These are phyloP conservation scores for Melanogaster broomeanus DNA, from an alignment of 768 basidiomycete species.

Conservation along the genomic window DNA sequence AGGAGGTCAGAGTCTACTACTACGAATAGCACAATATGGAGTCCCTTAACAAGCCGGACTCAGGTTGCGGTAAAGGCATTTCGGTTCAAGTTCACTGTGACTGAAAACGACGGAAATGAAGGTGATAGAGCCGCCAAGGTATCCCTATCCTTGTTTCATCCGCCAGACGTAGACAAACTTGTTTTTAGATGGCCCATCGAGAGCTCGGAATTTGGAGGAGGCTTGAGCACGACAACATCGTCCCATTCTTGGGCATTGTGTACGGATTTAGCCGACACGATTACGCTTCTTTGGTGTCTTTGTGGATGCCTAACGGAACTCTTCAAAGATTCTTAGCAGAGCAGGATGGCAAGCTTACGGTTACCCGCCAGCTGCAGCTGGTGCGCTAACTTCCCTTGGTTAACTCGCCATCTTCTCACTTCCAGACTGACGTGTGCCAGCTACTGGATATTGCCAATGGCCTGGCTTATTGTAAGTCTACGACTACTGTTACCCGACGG, in stretches of 20 bases:
- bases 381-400: slow-evolving; percentile 12
- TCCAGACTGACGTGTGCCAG: slow-evolving; percentile 14
- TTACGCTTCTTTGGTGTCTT: slow-evolving; percentile 28
- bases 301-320: slow-evolving; percentile 31
- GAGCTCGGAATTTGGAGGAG: slow-evolving; percentile 32
- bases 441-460: no score
- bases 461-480: slow-evolving; percentile 12
- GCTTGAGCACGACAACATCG: slow-evolving; percentile 24
- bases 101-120: slow-evolving; percentile 1
- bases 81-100: slow-evolving; percentile 3
- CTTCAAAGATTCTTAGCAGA: slow-evolving; percentile 19
- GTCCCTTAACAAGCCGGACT: background rate
- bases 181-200: slow-evolving; percentile 20
- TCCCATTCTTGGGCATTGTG: slow-evolving; percentile 29
- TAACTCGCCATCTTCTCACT: slow-evolving; percentile 22
- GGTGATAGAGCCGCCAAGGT: background rate
- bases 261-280: slow-evolving; percentile 25
- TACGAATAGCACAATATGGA: no score
- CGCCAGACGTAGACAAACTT: rapidly evolving
- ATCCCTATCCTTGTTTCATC: background rate
- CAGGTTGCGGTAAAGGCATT: slow-evolving; percentile 28
- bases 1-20: background rate
- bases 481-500: background rate
- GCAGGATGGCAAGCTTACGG: background rate
- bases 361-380: no score